phyloP scores from a whole-genome alignment of 2,329 filamentous ascomycete species.

The Zasmidium angulare region DNA sequence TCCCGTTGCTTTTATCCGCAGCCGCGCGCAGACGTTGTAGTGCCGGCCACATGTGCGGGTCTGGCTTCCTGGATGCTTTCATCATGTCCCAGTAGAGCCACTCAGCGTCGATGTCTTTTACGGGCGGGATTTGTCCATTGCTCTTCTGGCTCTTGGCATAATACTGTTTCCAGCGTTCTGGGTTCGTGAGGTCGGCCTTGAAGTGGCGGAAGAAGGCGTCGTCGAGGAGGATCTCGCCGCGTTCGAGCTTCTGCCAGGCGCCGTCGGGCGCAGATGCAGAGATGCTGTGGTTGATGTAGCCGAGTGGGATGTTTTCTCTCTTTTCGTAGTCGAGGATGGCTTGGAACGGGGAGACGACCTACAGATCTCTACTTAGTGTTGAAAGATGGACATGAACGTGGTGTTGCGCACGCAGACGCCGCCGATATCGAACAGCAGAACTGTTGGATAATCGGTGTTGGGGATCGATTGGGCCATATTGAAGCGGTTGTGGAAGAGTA shows the following conservation, averaged over 20 bases:
- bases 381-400: too few species aligned
- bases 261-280: conserved; percentile 74
- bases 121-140: conserved; percentile 49
- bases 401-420: conserved; percentile 92
- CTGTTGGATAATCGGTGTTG: conserved; percentile 55
- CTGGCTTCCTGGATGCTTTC: conserved; percentile 65
- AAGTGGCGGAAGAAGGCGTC: conserved; percentile 74
- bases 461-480: conserved; percentile 20
- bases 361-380: neutral
- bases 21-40: conserved; percentile 61
- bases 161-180: conserved; percentile 67
- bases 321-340: conserved; percentile 89
- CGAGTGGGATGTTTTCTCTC: conserved; percentile 71
- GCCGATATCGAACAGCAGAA: conserved; percentile 90
- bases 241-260: conserved; percentile 85
- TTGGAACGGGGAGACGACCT: conserved; percentile 91
- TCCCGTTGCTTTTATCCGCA: conserved; percentile 33
- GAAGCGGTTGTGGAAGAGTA: conserved; percentile 23
- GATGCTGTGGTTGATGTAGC: conserved; percentile 91
- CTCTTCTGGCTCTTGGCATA: conserved; percentile 35
- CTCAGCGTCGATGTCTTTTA: conserved; percentile 74
- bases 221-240: conserved; percentile 76
- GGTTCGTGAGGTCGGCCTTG: conserved; percentile 67
- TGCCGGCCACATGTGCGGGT: conserved; percentile 87
- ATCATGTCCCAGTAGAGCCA: conserved; percentile 92